Conservation (phyloP, 83 land plant genomes). For the Picea engelmannii region DNA sequence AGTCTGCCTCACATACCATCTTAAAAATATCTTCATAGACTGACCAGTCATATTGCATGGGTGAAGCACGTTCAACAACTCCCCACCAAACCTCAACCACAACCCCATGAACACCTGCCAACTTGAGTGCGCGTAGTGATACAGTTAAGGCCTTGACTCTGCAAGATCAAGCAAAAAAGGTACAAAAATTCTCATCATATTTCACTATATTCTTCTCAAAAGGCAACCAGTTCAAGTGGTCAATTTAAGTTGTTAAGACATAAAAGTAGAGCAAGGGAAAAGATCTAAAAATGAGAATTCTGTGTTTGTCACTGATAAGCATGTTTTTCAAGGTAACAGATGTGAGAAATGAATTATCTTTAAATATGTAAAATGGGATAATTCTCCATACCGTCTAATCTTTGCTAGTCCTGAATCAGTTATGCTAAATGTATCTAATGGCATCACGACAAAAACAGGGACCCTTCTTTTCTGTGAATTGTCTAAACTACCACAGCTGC, state of each 20-base stretch:
- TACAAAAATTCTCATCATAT: background rate
- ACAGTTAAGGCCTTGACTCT: conserved; percentile 32
- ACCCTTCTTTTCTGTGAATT: conserved; percentile 18
- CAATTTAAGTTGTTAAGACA: conserved; percentile 6
- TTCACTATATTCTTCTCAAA: background rate
- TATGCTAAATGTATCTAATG: conserved; percentile 24
- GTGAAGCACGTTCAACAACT: conserved; percentile 38
- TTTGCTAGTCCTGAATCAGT: conserved; percentile 17
- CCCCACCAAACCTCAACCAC: conserved; percentile 68
- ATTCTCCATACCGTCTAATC: conserved; percentile 25
- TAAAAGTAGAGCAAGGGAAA: background rate
- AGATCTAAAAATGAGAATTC: background rate
- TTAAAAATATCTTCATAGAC: conserved; percentile 36
- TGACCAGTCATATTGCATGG: conserved; percentile 40
- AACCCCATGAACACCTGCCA: conserved; percentile 44
- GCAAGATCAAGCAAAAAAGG: conserved; percentile 8
- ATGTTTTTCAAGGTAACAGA: background rate
- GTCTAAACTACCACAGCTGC: conserved; percentile 1
- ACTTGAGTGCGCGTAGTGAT: conserved; percentile 39
- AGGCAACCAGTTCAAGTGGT: background rate
- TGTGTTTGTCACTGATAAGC: background rate
- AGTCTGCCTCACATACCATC: conserved; percentile 21
- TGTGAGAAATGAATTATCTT: background rate
- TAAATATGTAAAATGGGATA: background rate
- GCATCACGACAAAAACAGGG: conserved; percentile 47